Conservation (phyloP, 805 yeast species). For the Starmerella stigmatis region DNA sequence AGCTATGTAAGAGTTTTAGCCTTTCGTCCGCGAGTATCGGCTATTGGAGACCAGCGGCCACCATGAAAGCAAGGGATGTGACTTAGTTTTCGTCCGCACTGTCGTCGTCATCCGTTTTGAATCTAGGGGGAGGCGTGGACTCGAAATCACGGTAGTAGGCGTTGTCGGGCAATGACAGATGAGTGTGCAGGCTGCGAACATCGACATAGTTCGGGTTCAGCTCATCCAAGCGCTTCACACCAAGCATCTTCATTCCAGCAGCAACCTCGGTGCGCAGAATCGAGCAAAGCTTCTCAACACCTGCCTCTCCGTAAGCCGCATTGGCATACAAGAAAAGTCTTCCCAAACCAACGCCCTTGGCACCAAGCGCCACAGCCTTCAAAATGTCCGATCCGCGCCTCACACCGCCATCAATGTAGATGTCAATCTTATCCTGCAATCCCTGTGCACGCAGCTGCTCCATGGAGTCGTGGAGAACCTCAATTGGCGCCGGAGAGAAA, state of each 20-base stretch:
- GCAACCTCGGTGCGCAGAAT: slow-evolving; percentile 57
- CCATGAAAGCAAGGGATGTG: no score
- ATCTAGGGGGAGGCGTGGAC: slow-evolving; percentile 4
- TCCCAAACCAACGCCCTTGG: slow-evolving; percentile 64
- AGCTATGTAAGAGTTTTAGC: no score
- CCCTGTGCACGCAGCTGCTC: slow-evolving; percentile 32
- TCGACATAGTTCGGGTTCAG: slow-evolving; percentile 57
- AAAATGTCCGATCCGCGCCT: slow-evolving; percentile 64
- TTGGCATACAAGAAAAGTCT: slow-evolving; percentile 66
- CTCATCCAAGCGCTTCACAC: slow-evolving; percentile 54
- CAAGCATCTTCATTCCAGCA: slow-evolving; percentile 69
- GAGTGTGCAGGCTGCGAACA: slow-evolving; percentile 34
- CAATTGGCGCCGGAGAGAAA: slow-evolving; percentile 62
- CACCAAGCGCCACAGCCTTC: slow-evolving; percentile 68
- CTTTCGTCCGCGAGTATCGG: no score
- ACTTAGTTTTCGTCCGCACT: not conserved
- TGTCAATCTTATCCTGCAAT: slow-evolving; percentile 41
- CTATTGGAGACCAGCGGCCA: no score
- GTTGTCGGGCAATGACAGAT: not conserved
- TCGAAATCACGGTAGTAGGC: slow-evolving; percentile 9
- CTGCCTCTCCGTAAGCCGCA: slow-evolving; percentile 67
- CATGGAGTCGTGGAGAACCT: slow-evolving; percentile 58
- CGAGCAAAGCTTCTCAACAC: slow-evolving; percentile 54
- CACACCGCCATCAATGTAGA: slow-evolving; percentile 67
- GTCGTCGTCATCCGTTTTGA: not conserved